Conservation (phyloP, 2,329 filamentous ascomycete genomes). For the Xenoacremonium recifei region DNA sequence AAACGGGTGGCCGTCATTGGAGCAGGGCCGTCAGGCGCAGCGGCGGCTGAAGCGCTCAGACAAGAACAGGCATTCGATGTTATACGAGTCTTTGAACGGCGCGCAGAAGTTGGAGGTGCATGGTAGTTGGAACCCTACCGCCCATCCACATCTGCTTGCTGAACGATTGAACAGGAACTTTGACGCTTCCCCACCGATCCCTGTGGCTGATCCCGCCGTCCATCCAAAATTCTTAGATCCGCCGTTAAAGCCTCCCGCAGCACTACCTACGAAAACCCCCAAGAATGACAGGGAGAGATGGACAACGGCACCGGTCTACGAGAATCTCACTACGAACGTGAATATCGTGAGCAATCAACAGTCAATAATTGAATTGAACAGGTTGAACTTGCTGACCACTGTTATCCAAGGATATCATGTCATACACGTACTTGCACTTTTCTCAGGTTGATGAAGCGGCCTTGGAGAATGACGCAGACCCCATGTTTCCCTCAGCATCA, state of each 20-base stretch:
- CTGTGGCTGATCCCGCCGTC: slow-evolving; percentile 13
- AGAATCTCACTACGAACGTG: no score
- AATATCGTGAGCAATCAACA: no score
- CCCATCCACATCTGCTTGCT: neutral
- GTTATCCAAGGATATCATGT: slow-evolving; percentile 58
- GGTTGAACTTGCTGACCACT: no score
- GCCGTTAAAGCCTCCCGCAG: slow-evolving; percentile 20
- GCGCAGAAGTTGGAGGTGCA: slow-evolving; percentile 4
- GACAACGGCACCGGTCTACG: no score
- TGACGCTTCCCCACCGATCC: slow-evolving; percentile 11
- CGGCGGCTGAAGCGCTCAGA: slow-evolving; percentile 1
- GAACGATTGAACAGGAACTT: neutral
- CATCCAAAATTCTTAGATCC: slow-evolving; percentile 13
- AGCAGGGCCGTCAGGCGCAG: slow-evolving; percentile 3
- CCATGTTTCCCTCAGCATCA: slow-evolving; percentile 4
- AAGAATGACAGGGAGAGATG: no score
- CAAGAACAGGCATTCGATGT: neutral
- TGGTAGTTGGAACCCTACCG: no score
- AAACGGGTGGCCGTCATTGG: slow-evolving; percentile 6
- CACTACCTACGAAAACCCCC: slow-evolving; percentile 50
- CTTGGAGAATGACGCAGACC: neutral
- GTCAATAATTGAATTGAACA: no score
- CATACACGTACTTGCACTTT: slow-evolving; percentile 53
- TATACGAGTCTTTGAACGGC: slow-evolving; percentile 3
- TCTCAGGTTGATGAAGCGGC: slow-evolving; percentile 26